These are phyloP conservation scores for Ajuga chamaepitys DNA, from an alignment of 257 asterid genomes.

Conservation along the genomic window DNA sequence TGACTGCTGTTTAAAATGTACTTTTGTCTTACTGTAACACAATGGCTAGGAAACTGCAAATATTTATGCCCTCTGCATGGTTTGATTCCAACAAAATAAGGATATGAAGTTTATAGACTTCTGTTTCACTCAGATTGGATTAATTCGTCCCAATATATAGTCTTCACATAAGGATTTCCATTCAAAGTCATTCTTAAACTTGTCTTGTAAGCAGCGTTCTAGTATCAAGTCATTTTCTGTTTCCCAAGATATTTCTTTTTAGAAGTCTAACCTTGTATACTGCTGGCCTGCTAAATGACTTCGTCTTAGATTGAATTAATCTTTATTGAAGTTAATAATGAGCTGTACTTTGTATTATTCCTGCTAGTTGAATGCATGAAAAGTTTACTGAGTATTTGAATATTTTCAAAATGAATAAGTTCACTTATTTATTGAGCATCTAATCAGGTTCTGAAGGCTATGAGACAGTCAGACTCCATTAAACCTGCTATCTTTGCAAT, in stretches of 20 bases:
- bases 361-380: not conserved
- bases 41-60: not conserved
- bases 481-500: conserved; percentile 97
- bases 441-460: conserved; percentile 87
- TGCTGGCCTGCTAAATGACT: not conserved
- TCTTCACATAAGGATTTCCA: not conserved
- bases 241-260: not conserved
- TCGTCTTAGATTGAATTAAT: not conserved
- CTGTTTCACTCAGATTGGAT: not conserved
- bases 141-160: not conserved
- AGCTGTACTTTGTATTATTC: not conserved
- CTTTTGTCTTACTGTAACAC: not conserved
- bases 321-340: conserved; percentile 2
- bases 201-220: not conserved
- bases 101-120: not conserved
- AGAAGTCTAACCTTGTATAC: not conserved
- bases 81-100: conserved; percentile 3
- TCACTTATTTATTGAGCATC: conserved; percentile 22
- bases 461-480: conserved; percentile 72
- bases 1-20: not conserved
- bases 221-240: not conserved
- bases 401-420: not conserved
- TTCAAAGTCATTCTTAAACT: not conserved
- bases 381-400: not conserved
- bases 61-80: not conserved